Percentiles rank a stretch among this genome's conserved stretches.
Evolutionary conservation across 2,329 filamentous ascomycete genomes (phyloP).

Genomic region (Botrytis fragariae): DNA sequence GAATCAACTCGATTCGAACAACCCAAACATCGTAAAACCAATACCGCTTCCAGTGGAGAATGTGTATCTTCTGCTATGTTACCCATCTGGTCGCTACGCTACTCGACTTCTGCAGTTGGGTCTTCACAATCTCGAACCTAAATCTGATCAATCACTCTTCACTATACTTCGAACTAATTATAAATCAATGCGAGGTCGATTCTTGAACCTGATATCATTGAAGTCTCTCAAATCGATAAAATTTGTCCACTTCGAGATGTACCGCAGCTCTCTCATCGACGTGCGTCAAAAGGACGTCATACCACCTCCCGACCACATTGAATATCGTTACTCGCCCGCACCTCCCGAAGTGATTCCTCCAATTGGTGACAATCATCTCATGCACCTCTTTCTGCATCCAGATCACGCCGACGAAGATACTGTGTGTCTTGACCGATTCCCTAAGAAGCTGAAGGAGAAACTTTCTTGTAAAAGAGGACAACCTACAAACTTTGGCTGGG

Average conservation of each 20-base stretch:
- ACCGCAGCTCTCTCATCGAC: constrained; percentile 26
- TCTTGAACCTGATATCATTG: constrained; percentile 20
- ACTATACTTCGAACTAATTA: constrained; percentile 23
- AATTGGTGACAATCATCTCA: constrained; percentile 25
- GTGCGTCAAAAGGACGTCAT: constrained; percentile 27
- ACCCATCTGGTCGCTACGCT: constrained; percentile 24
- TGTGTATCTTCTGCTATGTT: constrained; percentile 28
- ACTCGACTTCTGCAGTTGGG: constrained; percentile 28
- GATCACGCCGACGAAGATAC: constrained; percentile 22
- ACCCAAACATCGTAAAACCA: not conserved
- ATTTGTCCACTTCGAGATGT: constrained; percentile 30
- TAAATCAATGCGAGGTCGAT: constrained; percentile 19
- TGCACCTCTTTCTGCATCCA: constrained; percentile 29
- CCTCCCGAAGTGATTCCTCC: constrained; percentile 28
- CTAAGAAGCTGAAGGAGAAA: constrained; percentile 30
- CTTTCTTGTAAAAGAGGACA: constrained; percentile 22
- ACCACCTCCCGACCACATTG: constrained; percentile 24
- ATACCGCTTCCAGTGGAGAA: constrained; percentile 1
- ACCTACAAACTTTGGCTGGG: constrained; percentile 28
- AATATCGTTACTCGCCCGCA: constrained; percentile 27
- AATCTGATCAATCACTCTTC: constrained; percentile 27
- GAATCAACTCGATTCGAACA: not conserved
- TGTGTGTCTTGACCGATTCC: constrained; percentile 26
- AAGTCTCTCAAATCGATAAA: constrained; percentile 27
- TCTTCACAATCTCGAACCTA: constrained; percentile 18